These are phyloP conservation scores for Penicillium sp. DNA, from an alignment of 2,329 filamentous ascomycete genomes.

Conservation along the genomic window DNA sequence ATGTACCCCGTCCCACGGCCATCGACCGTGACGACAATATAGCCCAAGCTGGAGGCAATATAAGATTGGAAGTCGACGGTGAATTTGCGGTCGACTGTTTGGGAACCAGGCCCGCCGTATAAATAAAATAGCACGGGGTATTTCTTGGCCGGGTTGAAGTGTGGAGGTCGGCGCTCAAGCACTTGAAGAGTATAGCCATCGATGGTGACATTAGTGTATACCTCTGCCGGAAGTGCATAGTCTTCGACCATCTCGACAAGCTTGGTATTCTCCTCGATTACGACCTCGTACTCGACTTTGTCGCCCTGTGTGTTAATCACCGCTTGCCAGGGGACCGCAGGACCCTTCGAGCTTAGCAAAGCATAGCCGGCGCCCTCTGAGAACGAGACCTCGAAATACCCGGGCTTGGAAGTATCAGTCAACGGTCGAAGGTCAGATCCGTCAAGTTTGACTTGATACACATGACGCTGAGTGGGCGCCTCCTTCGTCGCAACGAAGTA, in stretches of 20 bases:
- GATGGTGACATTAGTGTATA: constrained; percentile 80
- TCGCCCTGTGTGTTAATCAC: constrained; percentile 78
- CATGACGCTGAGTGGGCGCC: constrained; percentile 80
- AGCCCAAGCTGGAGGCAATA: constrained; percentile 77
- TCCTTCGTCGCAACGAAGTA: constrained; percentile 89
- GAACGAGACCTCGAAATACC: constrained; percentile 79
- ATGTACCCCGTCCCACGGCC: constrained; percentile 88
- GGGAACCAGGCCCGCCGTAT: constrained; percentile 92
- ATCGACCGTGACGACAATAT: constrained; percentile 92
- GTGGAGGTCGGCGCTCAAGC: constrained; percentile 80
- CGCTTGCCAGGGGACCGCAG: constrained; percentile 83
- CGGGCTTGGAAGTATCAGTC: constrained; percentile 67
- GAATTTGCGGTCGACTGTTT: constrained; percentile 77
- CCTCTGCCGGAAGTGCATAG: constrained; percentile 75
- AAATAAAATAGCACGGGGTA: constrained; percentile 95
- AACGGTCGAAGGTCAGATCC: constrained; percentile 68
- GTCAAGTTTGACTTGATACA: constrained; percentile 84
- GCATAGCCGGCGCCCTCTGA: constrained; percentile 76
- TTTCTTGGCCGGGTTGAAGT: constrained; percentile 76
- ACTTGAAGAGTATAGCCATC: constrained; percentile 69
- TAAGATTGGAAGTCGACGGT: constrained; percentile 85
- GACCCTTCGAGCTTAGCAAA: constrained; percentile 78
- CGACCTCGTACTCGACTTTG: constrained; percentile 58
- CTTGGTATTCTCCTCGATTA: constrained; percentile 71
- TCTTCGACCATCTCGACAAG: constrained; percentile 66